Evolutionary conservation across 306 rosid species (phyloP), one percentile per base, ranked within the genome.

Genomic region (Lupinus albus): DNA sequence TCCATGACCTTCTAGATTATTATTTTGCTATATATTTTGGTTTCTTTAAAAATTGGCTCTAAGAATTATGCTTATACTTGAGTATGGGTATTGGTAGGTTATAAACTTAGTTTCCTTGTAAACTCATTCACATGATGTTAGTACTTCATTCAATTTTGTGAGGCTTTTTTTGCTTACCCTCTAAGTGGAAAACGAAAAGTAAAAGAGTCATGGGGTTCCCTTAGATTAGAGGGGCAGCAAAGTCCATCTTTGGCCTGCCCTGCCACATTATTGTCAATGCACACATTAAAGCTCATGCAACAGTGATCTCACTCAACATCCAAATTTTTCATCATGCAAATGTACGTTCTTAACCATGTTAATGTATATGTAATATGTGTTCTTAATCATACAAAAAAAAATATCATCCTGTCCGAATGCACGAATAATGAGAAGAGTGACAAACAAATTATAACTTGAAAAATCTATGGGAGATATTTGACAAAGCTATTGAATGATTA

Each of bases 201-300:
- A 68, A 65, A 39, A 14, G 67, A 77, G 68, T 66, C 62, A 63
- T 76, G 79, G 81, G 64, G 83, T 48, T 83, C 79, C 69, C 94
- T 82, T 87, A 63, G 74, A 90, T 86, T 87, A 75, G 76, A 81
- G 82, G 87, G 57, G 57, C 79, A 78, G 95, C 86, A 91, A 91
- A 71, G 84, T 46, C 64, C 16, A 5, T 39, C 32, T 68, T 74
- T 70, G 76, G 74, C 51, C 28, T 56, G 68, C 58, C 38, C 12
- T 47, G 10, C 51, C 25, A 55, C 67, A 79, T 84, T 78, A 85
- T 81, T 78, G 83, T 64, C 0, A 61, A 70, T 67, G 32, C 71
- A 50, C 75, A 73, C 77, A 25, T 25, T 25, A 3, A 25, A 47
- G 65, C 83, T 85, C 88, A 85, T 87, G 86, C 88, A 33, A 30